Base-by-base conservation (phyloP, 2,329 filamentous ascomycete genomes). In the Corynespora cassiicola region DNA sequence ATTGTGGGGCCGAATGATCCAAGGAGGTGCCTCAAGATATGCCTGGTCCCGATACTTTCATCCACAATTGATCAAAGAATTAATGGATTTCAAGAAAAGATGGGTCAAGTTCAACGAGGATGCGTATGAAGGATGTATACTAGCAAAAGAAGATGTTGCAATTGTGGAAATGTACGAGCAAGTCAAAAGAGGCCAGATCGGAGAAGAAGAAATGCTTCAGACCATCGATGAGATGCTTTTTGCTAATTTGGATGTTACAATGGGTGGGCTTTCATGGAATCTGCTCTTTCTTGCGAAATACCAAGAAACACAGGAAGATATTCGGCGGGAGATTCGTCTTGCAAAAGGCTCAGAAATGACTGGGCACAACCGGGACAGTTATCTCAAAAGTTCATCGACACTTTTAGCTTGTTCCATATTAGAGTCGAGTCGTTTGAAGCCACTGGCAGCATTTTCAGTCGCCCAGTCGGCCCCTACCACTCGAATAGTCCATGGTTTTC, bases 211-310 rank as follows among this genome's bases (percentile, higher is more conserved):
- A 19, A 3, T 48, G 6, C 30, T 69, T 0, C 73, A 74, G 21
- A 76, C 74, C 0, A 40, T 76, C 3, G 72, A 76, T 41, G 74
- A 77, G 46, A 61, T 63, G 15, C 60, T 76, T 0, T 77, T 66
- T 39, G 74, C 71, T 5, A 76, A 77, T 42, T 56, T 77, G 1
- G 74, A 77, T 34, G 73, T 76, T 5, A 75, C 71, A 0, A 64
- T 63, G 2, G 67, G 70, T 9, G 70, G 50, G 2, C 36, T 75
- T 0, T 69, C 69, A 0, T 77, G 74, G 72, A 69, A 62, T 24
- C 40, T 72, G 0, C 49, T 75, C 1, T 69, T 73, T 23, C 53
- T 77, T 0, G 72, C 72, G 2, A 52, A 54, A 3, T 35, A 71
- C 31, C 55, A 41, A 2, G 48, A 58, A 3, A 42, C 54, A 3